Percentiles rank a stretch among this genome's conserved stretches.
Evolutionary conservation across 1,284 basidiomycete genomes (phyloP).

Genomic region (Dichomitus squalens): DNA sequence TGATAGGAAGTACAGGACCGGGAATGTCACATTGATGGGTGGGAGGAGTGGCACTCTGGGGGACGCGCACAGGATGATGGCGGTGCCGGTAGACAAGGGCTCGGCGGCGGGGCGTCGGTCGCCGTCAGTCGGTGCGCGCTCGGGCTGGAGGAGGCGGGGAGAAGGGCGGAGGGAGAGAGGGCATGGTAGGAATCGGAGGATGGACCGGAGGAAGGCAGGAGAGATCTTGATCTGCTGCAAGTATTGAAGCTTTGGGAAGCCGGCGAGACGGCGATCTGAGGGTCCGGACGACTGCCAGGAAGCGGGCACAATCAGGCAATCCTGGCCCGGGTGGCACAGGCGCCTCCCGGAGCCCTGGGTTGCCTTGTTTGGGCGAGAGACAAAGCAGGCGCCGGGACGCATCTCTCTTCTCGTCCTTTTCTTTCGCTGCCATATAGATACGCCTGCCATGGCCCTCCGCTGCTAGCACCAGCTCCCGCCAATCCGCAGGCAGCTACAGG

Average conservation of each 20-base stretch:
- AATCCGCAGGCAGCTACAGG: too few species aligned
- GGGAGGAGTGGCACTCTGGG: too few species aligned
- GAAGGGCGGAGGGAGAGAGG: neutral
- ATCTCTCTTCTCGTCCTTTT: slow-evolving; percentile 10
- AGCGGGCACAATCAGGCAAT: neutral
- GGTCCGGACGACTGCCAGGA: neutral
- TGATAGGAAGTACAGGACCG: too few species aligned
- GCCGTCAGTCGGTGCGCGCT: neutral
- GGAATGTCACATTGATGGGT: too few species aligned
- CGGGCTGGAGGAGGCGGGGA: neutral
- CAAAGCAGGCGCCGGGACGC: slow-evolving; percentile 15
- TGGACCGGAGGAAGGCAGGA: neutral
- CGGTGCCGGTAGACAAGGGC: neutral
- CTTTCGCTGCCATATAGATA: slow-evolving; percentile 4
- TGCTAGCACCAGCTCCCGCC: slow-evolving; percentile 12
- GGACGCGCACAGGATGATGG: neutral
- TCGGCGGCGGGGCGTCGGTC: neutral
- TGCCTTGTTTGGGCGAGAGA: slow-evolving; percentile 11
- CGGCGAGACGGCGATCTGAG: slow-evolving; percentile 1
- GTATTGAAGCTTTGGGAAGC: neutral
- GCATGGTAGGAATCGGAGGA: neutral
- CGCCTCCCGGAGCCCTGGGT: neutral
- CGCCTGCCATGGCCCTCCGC: slow-evolving; percentile 13
- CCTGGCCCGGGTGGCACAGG: neutral
- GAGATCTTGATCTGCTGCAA: neutral